A percentile compares a stretch with the other conserved stretches of the same genome.
These are phyloP conservation scores for Rubroshorea leprosula DNA, from an alignment of 345 rosid species.

Conservation along the genomic window DNA sequence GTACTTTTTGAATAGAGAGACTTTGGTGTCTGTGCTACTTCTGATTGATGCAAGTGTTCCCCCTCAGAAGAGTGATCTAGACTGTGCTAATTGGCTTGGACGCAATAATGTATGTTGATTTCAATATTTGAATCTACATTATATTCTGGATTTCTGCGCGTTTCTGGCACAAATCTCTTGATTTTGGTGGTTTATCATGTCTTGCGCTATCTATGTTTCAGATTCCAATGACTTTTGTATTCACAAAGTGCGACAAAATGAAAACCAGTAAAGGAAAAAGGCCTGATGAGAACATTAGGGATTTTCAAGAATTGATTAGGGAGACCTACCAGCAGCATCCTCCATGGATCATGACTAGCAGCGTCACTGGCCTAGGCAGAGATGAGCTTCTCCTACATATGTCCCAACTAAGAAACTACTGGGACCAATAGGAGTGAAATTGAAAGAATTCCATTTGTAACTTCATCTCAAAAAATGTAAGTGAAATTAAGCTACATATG, in stretches of 20 bases:
- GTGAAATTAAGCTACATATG: too few species aligned
- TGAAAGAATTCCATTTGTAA: too few species aligned
- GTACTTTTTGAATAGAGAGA: conserved; percentile 76
- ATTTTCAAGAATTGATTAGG: conserved; percentile 61
- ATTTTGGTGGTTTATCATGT: conserved; percentile 5
- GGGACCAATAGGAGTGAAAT: conserved; percentile 17
- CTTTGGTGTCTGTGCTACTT: conserved; percentile 70
- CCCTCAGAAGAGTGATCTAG: conserved; percentile 87
- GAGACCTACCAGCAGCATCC: conserved; percentile 60
- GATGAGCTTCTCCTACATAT: conserved; percentile 91
- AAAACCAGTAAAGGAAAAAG: conserved; percentile 66
- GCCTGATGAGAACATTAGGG: conserved; percentile 76
- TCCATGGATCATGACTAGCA: conserved; percentile 94
- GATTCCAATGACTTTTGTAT: conserved; percentile 87
- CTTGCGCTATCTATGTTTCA: conserved; percentile 27
- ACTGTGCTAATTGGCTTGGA: conserved; percentile 95
- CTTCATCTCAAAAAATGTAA: too few species aligned
- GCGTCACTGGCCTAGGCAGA: conserved; percentile 76
- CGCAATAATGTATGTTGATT: conserved; percentile 55
- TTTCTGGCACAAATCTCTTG: background rate
- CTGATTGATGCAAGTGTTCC: conserved; percentile 90
- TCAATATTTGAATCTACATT: background rate
- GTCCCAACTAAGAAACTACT: conserved; percentile 59
- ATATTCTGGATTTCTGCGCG: background rate
- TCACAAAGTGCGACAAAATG: conserved; percentile 87